phyloP scores from a whole-genome alignment of 352 stramenopile genomes.

The Pythium rishiriense region DNA sequence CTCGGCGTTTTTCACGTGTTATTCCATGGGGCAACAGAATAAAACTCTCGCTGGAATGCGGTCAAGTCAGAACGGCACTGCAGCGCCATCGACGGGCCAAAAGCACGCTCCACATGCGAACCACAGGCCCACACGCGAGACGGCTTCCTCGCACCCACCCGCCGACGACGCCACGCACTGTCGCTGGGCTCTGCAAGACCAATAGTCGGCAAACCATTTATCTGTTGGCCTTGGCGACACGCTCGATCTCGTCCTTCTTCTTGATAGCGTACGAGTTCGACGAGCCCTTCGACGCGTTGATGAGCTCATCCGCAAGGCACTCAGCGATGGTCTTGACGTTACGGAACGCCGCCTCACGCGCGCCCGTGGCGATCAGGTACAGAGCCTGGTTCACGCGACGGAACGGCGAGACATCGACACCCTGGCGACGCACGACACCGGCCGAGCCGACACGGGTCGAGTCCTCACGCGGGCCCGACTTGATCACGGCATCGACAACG shows the following conservation, averaged over 20 bases:
- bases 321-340: conserved; percentile 99
- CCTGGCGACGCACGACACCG: conserved; percentile 99
- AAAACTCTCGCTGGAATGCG: conserved; percentile 18
- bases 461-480: conserved; percentile 98
- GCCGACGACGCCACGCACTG: not conserved
- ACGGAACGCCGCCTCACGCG: conserved; percentile 97
- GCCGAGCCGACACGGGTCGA: conserved; percentile 99
- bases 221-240: conserved; percentile 99
- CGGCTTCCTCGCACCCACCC: not conserved
- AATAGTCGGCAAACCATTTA: conserved; percentile 77
- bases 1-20: conserved; percentile 67
- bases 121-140: not conserved
- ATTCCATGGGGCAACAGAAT: conserved; percentile 27
- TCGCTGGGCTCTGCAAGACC: conserved; percentile 8
- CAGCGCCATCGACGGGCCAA: not conserved
- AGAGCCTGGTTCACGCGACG: conserved; percentile 99
- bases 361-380: conserved; percentile 98
- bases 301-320: conserved; percentile 99
- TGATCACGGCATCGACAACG: conserved; percentile 90
- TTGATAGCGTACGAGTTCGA: conserved; percentile 99
- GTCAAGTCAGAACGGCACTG: conserved; percentile 5
- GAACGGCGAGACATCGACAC: conserved; percentile 99
- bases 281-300: conserved; percentile 99
- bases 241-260: conserved; percentile 99
- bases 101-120: not conserved